phyloP scores from a whole-genome alignment of 805 yeast genomes.

The Hemisphaericaspora nanyangensis region DNA sequence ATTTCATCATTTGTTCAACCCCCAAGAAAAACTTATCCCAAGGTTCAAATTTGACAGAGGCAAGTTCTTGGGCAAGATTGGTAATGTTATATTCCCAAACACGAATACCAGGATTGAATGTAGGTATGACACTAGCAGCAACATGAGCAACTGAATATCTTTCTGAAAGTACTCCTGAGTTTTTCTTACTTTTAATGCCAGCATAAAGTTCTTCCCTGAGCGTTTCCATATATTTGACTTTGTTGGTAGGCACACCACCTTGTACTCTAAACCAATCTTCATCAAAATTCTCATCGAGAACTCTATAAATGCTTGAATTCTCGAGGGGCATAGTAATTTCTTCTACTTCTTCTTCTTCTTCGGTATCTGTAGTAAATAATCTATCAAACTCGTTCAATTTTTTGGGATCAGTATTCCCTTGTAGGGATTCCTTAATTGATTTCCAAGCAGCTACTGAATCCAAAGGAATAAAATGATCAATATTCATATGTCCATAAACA shows the following conservation, averaged over 20 bases:
- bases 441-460: constrained; percentile 68
- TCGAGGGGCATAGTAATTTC: constrained; percentile 12
- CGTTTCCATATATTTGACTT: constrained; percentile 57
- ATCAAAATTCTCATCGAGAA: constrained; percentile 10
- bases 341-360: constrained; percentile 13
- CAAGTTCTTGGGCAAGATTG: constrained; percentile 33
- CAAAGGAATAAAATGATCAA: constrained; percentile 79
- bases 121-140: constrained; percentile 74
- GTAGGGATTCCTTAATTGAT: constrained; percentile 30
- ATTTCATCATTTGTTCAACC: constrained; percentile 33
- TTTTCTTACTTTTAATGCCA: constrained; percentile 41
- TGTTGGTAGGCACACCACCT: constrained; percentile 68
- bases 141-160: constrained; percentile 69
- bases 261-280: constrained; percentile 20
- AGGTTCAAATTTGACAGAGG: constrained; percentile 29
- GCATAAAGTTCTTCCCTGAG: constrained; percentile 55
- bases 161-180: constrained; percentile 44
- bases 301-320: constrained; percentile 8
- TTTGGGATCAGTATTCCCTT: constrained; percentile 2
- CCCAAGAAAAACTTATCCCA: constrained; percentile 60
- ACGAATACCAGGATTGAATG: constrained; percentile 78
- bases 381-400: background rate
- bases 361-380: background rate
- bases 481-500: constrained; percentile 84
- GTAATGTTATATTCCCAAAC: constrained; percentile 84